Percentiles rank a stretch among this genome's conserved stretches.
Evolutionary conservation across 805 yeast genomes (phyloP).

Genomic region (Wickerhamomyces sydowiorum): DNA sequence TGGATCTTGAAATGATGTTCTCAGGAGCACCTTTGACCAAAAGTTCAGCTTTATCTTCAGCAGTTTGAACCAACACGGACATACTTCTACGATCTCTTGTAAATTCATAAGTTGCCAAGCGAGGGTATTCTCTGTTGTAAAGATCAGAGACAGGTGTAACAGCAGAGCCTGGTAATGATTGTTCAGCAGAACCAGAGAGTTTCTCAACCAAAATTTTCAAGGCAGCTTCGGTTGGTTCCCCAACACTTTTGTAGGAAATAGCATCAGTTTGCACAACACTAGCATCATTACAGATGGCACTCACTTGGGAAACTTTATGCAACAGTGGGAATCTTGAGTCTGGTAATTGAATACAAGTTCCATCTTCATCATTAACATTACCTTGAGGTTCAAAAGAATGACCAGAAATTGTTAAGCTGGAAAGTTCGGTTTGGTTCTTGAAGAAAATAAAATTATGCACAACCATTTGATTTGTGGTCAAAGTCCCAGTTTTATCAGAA

Average conservation of each 20-base stretch:
- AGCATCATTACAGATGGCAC: conserved; percentile 34
- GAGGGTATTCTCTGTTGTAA: conserved; percentile 20
- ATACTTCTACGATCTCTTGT: conserved; percentile 45
- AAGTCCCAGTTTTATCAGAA: conserved; percentile 40
- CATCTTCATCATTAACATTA: conserved; percentile 16
- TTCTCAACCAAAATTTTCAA: conserved; percentile 36
- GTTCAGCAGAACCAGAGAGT: conserved; percentile 16
- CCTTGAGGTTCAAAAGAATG: conserved; percentile 27
- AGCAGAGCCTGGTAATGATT: conserved; percentile 27
- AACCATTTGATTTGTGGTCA: conserved; percentile 47
- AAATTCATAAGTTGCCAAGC: conserved; percentile 38
- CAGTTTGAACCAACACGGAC: conserved; percentile 38
- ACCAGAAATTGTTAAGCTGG: conserved; percentile 34
- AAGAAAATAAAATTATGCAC: conserved; percentile 29
- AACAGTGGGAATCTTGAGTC: conserved; percentile 26
- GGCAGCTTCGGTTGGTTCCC: conserved; percentile 57
- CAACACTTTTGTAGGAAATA: conserved; percentile 29
- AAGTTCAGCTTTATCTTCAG: conserved; percentile 20
- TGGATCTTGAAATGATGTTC: conserved; percentile 37
- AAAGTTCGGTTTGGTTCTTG: conserved; percentile 21
- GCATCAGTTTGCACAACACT: conserved; percentile 24
- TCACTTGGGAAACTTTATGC: conserved; percentile 24
- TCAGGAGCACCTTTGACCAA: conserved; percentile 56
- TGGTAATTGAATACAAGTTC: conserved; percentile 28
- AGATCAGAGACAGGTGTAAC: conserved; percentile 22